Base-by-base conservation (phyloP, 176 grass and related monocot genomes). In the Bolboschoenus planiculmis region DNA sequence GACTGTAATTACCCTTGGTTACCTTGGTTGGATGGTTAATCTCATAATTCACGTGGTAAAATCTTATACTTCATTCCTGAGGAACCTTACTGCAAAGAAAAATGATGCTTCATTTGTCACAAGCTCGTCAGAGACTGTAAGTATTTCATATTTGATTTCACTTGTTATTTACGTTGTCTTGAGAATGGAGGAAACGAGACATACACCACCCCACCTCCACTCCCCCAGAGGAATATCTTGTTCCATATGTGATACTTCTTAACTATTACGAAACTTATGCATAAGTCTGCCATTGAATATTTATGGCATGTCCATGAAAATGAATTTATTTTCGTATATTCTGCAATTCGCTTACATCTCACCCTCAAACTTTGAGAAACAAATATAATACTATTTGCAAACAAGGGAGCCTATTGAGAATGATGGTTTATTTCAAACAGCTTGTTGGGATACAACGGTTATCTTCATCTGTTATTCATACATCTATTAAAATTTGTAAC, bases 1-100 rank as follows among this genome's bases (percentile, higher is more conserved):
- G 95, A 89, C 92, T 71, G 89, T 87, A 86, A 89, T 97, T 83
- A 97, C 70, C 60, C 95, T 97, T 86, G 95, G 95, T 81, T 97
- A 97, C 86, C 78, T 97, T 92, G 95, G 95, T 65, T 97, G 95
- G 95, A 97, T 97, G 90, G 37, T 89, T 59, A 94, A 97, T 83
- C 88, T 97, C 7, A 79, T 92, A 57, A 65, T 97, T 85, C 95
- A 97, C 53, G 88, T 97, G 61, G 58, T 97, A 68, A 88, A 97
- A 83, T 97, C 95, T 54, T 97, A 97, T 84, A 92, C 92, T 64
- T 85, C 54, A 81, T 85, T 91, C 50, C 78, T 74, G 56, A 82
- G 50, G 64, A 86, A 85, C 81, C 75, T 86, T 83, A 47, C 65
- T 43, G 42, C 72, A 64, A 97, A 94, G 85, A 94, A 85, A 82